Base-by-base conservation (phyloP, 768 basidiomycete species). In the Collybia mongolica region DNA sequence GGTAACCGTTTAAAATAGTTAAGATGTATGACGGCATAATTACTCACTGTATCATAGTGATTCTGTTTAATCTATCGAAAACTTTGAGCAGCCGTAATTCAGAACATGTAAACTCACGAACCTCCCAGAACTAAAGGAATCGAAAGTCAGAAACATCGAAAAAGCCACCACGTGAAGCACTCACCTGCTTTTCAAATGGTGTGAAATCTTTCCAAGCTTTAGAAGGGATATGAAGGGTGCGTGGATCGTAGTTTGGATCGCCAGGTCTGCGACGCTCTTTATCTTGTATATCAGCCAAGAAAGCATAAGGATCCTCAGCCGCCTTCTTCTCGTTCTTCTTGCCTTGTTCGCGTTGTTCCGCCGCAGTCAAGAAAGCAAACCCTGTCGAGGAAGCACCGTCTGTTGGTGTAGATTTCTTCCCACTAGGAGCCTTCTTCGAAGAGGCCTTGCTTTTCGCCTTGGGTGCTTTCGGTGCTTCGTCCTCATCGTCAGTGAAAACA, bases 141-240 rank as follows among this genome's bases (percentile, higher is more conserved):
- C 28, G 26, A 43, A 19, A 54, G 56, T 35, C 44, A 45, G 8
- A 15, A 17, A 46, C 15, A 42, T 44, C 7, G 32, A 47, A 6
- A 23, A 29, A 44, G 28, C 11, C 7, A n/a, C 23, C 43, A 7
- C 29, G 19, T 49, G 46, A 15, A 9, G 41, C 36, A 66, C 63
- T 26, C 50, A 81, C 86, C 78, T 92, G 93, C 59, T 85, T 93
- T 71, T 99, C 97, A 63, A 99, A 99, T 0, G 95, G 93, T 2
- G 94, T 96, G 60, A 99, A 96, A 0, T 74, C 72, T 22, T 74
- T 72, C 93, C 94, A 96, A 0, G 84, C 83, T 38, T 72, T 77
- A 23, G 77, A 67, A 0, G 95, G 95, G 46, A 99, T 80, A 61
- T 78, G 81, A 26, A 98, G 66, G 0, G 97, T 97, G 43, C 95